Percentiles rank a stretch among this genome's conserved stretches.
phyloP scores from a whole-genome alignment of 176 grass and related monocot species.

The Calamus simplicifolius region DNA sequence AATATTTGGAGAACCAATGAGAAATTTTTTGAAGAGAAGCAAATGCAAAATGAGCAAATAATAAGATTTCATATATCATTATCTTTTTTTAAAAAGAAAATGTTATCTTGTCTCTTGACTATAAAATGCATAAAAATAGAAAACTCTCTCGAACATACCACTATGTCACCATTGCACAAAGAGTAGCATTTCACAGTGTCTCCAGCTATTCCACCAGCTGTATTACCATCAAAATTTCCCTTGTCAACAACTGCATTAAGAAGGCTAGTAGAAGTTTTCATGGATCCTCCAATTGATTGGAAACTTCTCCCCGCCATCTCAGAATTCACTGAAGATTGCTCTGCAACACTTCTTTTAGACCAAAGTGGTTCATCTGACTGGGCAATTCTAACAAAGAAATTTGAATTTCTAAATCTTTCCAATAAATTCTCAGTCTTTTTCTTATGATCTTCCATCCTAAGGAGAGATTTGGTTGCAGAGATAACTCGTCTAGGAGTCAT shows the following conservation, averaged over 20 bases:
- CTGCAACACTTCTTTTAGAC: constrained; percentile 49
- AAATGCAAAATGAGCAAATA: no score
- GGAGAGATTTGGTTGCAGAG: constrained; percentile 47
- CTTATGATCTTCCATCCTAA: constrained; percentile 58
- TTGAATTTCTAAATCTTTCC: constrained; percentile 66
- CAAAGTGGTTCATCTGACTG: constrained; percentile 83
- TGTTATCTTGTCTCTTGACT: neutral
- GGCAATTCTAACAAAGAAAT: constrained; percentile 79
- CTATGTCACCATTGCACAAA: constrained; percentile 84
- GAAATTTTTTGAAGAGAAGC: no score
- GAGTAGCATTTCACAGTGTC: constrained; percentile 72
- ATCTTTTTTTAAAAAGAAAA: no score
- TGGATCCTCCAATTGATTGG: constrained; percentile 25
- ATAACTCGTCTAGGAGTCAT: constrained; percentile 39
- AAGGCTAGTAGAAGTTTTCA: constrained; percentile 22
- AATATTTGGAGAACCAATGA: no score
- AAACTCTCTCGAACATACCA: constrained; percentile 52
- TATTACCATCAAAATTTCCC: constrained; percentile 72
- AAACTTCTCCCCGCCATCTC: constrained; percentile 2
- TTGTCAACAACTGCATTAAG: constrained; percentile 71
- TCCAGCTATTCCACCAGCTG: constrained; percentile 76
- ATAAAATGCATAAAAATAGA: constrained; percentile 16
- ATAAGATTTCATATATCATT: no score
- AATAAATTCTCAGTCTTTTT: constrained; percentile 55
- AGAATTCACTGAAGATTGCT: constrained; percentile 2